Base-by-base conservation (phyloP, 1,284 basidiomycete genomes). In the Rhodotorula sp. region DNA sequence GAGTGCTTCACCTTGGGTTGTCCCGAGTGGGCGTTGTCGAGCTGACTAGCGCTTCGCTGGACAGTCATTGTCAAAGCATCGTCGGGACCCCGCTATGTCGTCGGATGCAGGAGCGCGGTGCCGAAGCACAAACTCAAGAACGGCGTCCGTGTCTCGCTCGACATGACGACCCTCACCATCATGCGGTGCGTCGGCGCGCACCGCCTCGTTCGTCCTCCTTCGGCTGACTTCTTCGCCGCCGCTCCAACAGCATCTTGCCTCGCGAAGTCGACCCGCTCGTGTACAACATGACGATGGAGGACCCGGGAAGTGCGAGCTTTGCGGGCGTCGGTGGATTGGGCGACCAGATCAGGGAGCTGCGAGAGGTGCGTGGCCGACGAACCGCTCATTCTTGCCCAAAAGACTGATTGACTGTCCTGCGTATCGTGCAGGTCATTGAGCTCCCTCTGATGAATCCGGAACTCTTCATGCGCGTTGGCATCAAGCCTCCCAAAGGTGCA, bases 221-320 rank as follows among this genome's bases (percentile, higher is more conserved):
- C 20, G 1, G 46, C 32, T 39, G 4, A 6, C 11, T 19, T 4
- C 0, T 46, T 24, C 4, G 7, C 5, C 27, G 24, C 8, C 39
- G 32, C 11, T 36, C 19, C 15, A 7, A 22, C 67, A 77, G 77
- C 57, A 96, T 99, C 72, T 84, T 99, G 44, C 96, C 96, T 13
- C 87, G 96, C 75, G 96, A 99, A 81, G 93, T 99, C 34, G 96
- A 99, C 80, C 96, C 96, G 27, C 84, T 96, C 78, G 95, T 99
- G 9, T 99, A 99, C 85, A 98, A 97, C 83, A 99, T 99, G 96
- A 95, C 92, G 74, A 85, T 97, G 78, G 96, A 99, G 81, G 95
- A 99, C 79, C 94, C 96, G 3, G 94, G 92, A 83, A 90, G 90
- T 63, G 94, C 92, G 27, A 88, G 91, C 24, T 99, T 99, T 81